Percentiles rank a stretch among this genome's conserved stretches.
Evolutionary conservation across 768 basidiomycete species (phyloP).

Genomic region (Suillus subalutaceus): DNA sequence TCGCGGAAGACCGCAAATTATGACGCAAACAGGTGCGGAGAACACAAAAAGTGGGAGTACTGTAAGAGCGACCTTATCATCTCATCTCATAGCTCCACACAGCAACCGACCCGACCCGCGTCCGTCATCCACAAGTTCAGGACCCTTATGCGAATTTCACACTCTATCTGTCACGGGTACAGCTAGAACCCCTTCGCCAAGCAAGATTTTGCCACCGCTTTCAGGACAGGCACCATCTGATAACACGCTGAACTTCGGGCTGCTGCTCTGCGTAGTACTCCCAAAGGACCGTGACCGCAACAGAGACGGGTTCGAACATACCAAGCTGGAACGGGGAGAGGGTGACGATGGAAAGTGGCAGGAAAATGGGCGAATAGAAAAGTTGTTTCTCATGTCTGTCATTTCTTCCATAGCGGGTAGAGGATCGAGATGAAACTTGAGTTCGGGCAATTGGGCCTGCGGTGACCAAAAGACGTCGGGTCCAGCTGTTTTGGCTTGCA

Average conservation of each 20-base stretch:
- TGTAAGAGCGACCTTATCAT: background rate
- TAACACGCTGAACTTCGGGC: background rate
- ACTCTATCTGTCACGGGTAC: background rate
- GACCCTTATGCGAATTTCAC: background rate
- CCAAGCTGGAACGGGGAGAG: slow-evolving; percentile 12
- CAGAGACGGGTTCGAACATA: background rate
- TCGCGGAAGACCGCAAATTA: background rate
- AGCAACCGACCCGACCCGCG: background rate
- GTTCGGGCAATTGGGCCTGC: slow-evolving; percentile 10
- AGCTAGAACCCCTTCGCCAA: background rate
- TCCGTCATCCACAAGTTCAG: background rate
- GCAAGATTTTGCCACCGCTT: background rate
- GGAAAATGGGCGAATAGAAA: background rate
- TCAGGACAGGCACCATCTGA: background rate
- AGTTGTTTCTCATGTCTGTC: slow-evolving; percentile 3
- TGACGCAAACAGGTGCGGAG: background rate
- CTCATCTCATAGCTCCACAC: background rate
- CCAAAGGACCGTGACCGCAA: background rate
- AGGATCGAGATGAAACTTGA: background rate
- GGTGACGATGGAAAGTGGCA: slow-evolving; percentile 1
- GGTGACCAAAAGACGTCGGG: slow-evolving; percentile 14
- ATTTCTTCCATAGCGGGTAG: background rate
- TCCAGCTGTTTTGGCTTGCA: slow-evolving; percentile 14
- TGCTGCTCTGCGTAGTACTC: background rate
- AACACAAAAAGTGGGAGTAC: background rate